Conservation (phyloP, 805 yeast genomes). For the Candida sakaeoensis region DNA sequence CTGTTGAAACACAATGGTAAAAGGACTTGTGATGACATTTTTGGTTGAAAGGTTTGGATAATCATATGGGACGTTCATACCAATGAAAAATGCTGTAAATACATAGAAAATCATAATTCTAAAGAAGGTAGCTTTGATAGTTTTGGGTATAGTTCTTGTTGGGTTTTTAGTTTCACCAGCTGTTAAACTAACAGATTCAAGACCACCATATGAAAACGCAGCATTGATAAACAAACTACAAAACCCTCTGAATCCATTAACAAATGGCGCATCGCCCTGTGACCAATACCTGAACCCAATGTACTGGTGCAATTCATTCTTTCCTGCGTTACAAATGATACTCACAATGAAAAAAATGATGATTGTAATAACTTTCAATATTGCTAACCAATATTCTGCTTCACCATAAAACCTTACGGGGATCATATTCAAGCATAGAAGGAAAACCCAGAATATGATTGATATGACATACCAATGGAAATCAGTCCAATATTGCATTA, state of each 20-base stretch:
- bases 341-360: constrained; percentile 54
- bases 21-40: constrained; percentile 33
- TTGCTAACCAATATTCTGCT: constrained; percentile 36
- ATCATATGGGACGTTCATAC: constrained; percentile 39
- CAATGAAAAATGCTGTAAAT: constrained; percentile 38
- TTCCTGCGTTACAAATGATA: constrained; percentile 56
- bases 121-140: constrained; percentile 28
- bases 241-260: constrained; percentile 50
- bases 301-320: constrained; percentile 42
- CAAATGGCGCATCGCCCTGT: constrained; percentile 51
- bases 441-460: constrained; percentile 50
- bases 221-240: constrained; percentile 49
- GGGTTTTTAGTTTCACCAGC: constrained; percentile 35
- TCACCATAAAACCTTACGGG: constrained; percentile 41
- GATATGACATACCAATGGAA: constrained; percentile 51
- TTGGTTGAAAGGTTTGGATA: constrained; percentile 29
- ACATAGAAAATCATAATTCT: constrained; percentile 33
- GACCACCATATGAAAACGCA: constrained; percentile 50
- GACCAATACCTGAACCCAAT: constrained; percentile 43
- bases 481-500: constrained; percentile 46
- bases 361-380: constrained; percentile 47
- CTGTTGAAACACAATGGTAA: constrained; percentile 40
- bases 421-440: constrained; percentile 39
- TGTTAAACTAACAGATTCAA: constrained; percentile 36
- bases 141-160: constrained; percentile 25